Evolutionary conservation across 345 rosid genomes (phyloP), one percentile per base, ranked within the genome.

Genomic region (Mangifera indica): DNA sequence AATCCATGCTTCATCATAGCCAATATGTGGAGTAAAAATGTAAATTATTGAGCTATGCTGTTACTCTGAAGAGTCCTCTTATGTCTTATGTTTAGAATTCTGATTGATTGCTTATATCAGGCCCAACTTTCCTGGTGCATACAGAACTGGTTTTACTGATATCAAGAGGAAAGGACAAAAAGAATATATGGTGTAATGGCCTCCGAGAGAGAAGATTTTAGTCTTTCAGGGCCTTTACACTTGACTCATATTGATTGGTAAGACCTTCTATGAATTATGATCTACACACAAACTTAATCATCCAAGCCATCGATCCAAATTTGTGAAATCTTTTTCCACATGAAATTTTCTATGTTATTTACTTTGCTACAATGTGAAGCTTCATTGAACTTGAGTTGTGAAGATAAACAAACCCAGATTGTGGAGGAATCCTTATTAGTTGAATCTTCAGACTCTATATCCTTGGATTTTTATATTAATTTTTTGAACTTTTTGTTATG

Each of bases 231-330:
- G 14, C 96, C 98, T 22, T 82, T 84, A 62, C 84, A 90, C 82
- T 76, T 92, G n/a, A 80, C 90, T 63, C 13, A 77, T 51, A 15
- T 92, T 62, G 92, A 92, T 78, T 92, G 96, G 96, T 92, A 76
- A 59, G 58, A 60, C 32, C 17, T 52, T 48, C 29, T 20, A 20
- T 57, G 18, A 44, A 44, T 46, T 29, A 24, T 58, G 20, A 70
- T n/a, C n/a, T n/a, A n/a, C n/a, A n/a, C n/a, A n/a, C n/a, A n/a
- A n/a, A n/a, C n/a, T n/a, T n/a, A n/a, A n/a, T n/a, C n/a, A n/a
- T n/a, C n/a, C n/a, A n/a, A n/a, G n/a, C n/a, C n/a, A n/a, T n/a
- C n/a, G n/a, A n/a, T n/a, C n/a, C n/a, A n/a, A n/a, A n/a, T n/a
- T n/a, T n/a, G n/a, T n/a, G n/a, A n/a, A n/a, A n/a, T n/a, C n/a